A percentile compares a stretch with the other conserved stretches of the same genome.
These are phyloP conservation scores for Cladosporium phlei DNA, from an alignment of 2,329 filamentous ascomycete species.

Conservation along the genomic window DNA sequence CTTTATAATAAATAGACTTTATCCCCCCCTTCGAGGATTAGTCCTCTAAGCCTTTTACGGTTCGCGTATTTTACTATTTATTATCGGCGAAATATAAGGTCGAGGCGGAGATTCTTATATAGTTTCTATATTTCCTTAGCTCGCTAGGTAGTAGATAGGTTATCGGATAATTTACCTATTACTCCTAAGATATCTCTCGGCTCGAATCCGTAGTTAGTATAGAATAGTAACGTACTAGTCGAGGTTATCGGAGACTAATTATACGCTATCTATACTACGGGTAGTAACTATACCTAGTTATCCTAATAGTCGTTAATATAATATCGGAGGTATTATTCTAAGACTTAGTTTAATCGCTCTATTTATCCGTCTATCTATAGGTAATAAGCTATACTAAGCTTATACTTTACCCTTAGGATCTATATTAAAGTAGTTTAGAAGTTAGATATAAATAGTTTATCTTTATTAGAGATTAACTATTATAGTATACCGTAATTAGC, in stretches of 20 bases:
- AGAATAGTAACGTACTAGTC: background rate
- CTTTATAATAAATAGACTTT: background rate
- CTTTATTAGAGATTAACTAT: background rate
- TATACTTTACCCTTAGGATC: background rate
- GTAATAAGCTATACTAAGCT: background rate
- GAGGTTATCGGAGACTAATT: background rate
- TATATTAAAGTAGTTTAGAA: background rate
- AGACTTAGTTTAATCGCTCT: background rate
- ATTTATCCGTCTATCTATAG: background rate
- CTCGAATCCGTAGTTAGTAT: background rate
- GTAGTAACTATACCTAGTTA: background rate
- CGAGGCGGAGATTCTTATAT: conserved; percentile 9
- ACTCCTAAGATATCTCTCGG: background rate
- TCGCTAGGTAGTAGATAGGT: background rate
- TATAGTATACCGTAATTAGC: background rate
- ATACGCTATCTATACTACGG: background rate
- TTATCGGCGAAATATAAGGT: background rate
- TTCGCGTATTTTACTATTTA: background rate
- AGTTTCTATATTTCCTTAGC: conserved; percentile 12
- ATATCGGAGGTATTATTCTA: background rate
- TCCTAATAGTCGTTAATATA: background rate
- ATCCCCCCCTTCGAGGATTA: background rate
- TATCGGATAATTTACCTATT: background rate
- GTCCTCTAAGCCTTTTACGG: background rate
- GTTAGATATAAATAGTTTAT: background rate